A percentile compares a stretch with the other conserved stretches of the same genome.
These are phyloP conservation scores for Arxiozyma slooffiae DNA, from an alignment of 1,139 yeast genomes.

Conservation along the genomic window DNA sequence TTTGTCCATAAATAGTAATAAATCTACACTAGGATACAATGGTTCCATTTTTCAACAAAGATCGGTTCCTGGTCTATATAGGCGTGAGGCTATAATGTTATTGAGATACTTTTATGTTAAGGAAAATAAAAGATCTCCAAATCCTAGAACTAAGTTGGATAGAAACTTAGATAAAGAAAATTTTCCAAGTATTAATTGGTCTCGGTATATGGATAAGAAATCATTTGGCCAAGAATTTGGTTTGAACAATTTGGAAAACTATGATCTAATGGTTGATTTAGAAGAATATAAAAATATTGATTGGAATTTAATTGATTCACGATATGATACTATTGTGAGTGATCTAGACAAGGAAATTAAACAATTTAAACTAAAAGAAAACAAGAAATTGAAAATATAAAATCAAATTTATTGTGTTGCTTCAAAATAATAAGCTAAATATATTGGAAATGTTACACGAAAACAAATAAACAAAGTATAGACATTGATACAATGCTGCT, in stretches of 20 bases:
- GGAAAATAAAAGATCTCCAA: conserved; percentile 80
- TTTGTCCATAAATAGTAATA: conserved; percentile 48
- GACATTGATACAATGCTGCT: neutral
- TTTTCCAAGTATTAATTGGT: conserved; percentile 50
- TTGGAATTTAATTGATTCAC: conserved; percentile 23
- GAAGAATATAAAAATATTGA: conserved; percentile 17
- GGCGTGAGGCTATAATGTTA: conserved; percentile 75
- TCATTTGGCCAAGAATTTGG: conserved; percentile 48
- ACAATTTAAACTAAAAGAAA: conserved; percentile 2
- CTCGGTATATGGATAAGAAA: conserved; percentile 37
- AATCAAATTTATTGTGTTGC: neutral
- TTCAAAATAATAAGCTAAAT: neutral
- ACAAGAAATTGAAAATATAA: conserved; percentile 2
- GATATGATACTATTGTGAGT: conserved; percentile 18
- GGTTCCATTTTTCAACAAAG: neutral
- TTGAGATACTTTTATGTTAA: conserved; percentile 73
- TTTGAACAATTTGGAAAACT: conserved; percentile 30
- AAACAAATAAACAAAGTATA: neutral
- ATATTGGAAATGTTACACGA: neutral
- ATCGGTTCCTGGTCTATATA: conserved; percentile 59
- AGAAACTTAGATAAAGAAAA: conserved; percentile 59
- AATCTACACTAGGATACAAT: conserved; percentile 12
- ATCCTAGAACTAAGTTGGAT: conserved; percentile 64
- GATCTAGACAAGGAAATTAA: conserved; percentile 8
- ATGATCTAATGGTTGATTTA: conserved; percentile 26